Percentiles rank a stretch among this genome's conserved stretches.
Conservation (phyloP, 2,329 filamentous ascomycete genomes). For the Stagonosporopsis chrysanthemi region DNA sequence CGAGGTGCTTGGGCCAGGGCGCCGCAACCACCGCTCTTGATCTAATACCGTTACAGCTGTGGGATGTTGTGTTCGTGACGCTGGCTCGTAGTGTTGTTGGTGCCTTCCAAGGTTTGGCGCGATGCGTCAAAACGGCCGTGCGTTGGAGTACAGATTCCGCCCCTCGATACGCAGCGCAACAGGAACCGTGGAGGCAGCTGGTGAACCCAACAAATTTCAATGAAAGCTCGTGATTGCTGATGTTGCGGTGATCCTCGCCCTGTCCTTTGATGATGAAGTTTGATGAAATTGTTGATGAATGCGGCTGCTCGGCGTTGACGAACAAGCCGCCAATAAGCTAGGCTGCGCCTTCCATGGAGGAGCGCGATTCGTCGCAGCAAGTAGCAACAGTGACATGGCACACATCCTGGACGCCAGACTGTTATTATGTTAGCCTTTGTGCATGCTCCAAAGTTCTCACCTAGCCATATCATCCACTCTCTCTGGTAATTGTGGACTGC, state of each 20-base stretch:
- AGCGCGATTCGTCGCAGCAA: constrained; percentile 20
- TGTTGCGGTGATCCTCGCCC: constrained; percentile 4
- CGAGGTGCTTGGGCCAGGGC: constrained; percentile 29
- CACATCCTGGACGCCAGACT: neutral
- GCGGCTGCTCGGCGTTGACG: constrained; percentile 21
- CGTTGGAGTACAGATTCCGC: constrained; percentile 31
- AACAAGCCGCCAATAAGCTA: constrained; percentile 26
- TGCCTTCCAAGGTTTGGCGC: constrained; percentile 37
- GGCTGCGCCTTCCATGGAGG: constrained; percentile 20
- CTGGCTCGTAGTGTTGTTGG: constrained; percentile 35
- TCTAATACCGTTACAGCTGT: constrained; percentile 33
- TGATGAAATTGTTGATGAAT: constrained; percentile 10
- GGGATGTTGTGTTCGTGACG: constrained; percentile 28
- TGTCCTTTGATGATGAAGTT: constrained; percentile 14
- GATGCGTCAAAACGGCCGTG: constrained; percentile 36
- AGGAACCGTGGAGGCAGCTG: neutral
- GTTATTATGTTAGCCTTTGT: constrained; percentile 1
- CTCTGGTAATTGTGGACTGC: neutral
- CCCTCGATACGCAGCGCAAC: constrained; percentile 5
- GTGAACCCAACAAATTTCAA: constrained; percentile 6
- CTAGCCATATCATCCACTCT: neutral
- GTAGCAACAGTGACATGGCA: neutral
- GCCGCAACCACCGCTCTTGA: constrained; percentile 17
- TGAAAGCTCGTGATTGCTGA: constrained; percentile 7
- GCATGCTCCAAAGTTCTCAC: neutral